These are phyloP conservation scores for Hypsizygus marmoreus DNA, from an alignment of 768 basidiomycete genomes.

Conservation along the genomic window DNA sequence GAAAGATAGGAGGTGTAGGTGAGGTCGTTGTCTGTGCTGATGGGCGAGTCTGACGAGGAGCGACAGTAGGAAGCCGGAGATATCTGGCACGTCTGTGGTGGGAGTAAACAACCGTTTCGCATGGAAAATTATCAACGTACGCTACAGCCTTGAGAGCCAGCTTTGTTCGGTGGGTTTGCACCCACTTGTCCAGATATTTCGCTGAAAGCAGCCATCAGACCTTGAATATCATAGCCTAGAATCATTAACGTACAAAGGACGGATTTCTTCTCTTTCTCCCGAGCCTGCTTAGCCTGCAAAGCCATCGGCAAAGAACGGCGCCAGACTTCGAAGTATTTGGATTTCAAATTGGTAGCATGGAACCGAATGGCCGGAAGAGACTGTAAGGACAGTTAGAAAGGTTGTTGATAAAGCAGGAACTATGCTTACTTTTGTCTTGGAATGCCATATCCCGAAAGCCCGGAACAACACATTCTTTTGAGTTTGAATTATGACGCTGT, in stretches of 20 bases:
- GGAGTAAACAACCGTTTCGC: constrained; percentile 9
- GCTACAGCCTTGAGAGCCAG: constrained; percentile 79
- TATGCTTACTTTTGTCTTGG: constrained; percentile 64
- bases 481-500: constrained; percentile 56
- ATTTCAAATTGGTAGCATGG: constrained; percentile 60
- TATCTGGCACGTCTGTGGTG: constrained; percentile 84
- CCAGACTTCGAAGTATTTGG: constrained; percentile 68
- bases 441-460: constrained; percentile 75
- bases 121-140: too few species aligned
- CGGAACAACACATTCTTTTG: constrained; percentile 63
- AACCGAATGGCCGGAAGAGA: constrained; percentile 81
- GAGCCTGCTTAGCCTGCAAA: constrained; percentile 63
- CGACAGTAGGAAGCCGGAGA: constrained; percentile 67
- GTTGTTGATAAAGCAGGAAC: not conserved
- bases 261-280: constrained; percentile 54
- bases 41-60: constrained; percentile 34
- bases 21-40: not conserved
- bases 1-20: not conserved
- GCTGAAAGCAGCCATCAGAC: constrained; percentile 36
- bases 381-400: constrained; percentile 34
- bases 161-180: constrained; percentile 66
- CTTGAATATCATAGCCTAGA: constrained; percentile 3
- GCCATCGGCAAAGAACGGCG: constrained; percentile 70
- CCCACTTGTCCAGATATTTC: constrained; percentile 63
- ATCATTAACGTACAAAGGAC: constrained; percentile 55